Percentiles rank a stretch among this genome's conserved stretches.
phyloP scores from a whole-genome alignment of 257 asterid genomes.

The Nicotiana undulata region DNA sequence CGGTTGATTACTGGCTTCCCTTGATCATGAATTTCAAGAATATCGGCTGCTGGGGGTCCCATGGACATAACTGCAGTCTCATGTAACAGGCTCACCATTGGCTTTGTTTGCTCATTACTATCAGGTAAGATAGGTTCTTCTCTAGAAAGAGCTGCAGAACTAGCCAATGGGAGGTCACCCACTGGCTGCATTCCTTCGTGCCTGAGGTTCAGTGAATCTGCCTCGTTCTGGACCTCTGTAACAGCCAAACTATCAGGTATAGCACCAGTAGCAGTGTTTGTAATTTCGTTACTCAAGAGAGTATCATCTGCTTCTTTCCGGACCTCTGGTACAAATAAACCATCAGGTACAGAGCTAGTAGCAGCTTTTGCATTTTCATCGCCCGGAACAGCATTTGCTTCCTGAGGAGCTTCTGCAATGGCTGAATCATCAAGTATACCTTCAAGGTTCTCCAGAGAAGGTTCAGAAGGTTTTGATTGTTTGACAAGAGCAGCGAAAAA shows the following conservation, averaged over 20 bases:
- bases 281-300: conserved; percentile 19
- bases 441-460: conserved; percentile 30
- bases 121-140: conserved; percentile 9
- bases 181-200: conserved; percentile 22
- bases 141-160: conserved; percentile 5
- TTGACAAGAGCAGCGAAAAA: conserved; percentile 83
- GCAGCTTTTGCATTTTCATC: neutral
- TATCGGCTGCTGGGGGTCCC: neutral
- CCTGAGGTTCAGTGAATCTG: conserved; percentile 16
- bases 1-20: conserved; percentile 21
- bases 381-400: conserved; percentile 19
- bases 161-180: conserved; percentile 14
- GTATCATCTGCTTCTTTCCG: conserved; percentile 26
- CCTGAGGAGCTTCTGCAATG: conserved; percentile 27
- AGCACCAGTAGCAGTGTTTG: conserved; percentile 9
- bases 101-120: conserved; percentile 9
- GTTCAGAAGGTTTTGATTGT: conserved; percentile 68
- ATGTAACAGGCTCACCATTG: conserved; percentile 10
- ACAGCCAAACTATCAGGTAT: conserved; percentile 25
- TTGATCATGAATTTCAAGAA: conserved; percentile 1
- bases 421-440: conserved; percentile 29
- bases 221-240: conserved; percentile 21
- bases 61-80: conserved; percentile 15
- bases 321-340: conserved; percentile 25
- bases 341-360: conserved; percentile 11